Evolutionary conservation across 176 grass and related monocot genomes (phyloP).

Genomic region (Tuctoria greenei): DNA sequence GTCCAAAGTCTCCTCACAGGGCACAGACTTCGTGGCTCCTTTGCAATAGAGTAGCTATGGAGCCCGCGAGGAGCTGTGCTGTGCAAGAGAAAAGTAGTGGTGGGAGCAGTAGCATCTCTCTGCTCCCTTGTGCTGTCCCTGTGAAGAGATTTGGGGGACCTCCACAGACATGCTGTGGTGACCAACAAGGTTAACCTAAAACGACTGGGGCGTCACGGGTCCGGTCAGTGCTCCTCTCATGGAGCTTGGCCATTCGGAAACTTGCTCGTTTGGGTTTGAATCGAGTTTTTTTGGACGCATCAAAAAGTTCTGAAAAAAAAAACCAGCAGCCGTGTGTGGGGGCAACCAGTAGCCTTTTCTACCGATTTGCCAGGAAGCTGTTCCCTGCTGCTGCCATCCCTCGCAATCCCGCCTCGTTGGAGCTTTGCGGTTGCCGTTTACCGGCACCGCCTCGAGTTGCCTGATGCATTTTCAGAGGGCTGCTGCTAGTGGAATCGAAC

Average conservation of each 20-base stretch:
- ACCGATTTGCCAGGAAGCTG: not conserved
- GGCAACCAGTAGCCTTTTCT: not conserved
- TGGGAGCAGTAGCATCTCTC: too few relatives aligned
- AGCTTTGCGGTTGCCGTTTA: conserved; percentile 23
- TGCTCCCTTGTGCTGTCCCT: too few relatives aligned
- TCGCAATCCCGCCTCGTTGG: not conserved
- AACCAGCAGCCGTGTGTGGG: not conserved
- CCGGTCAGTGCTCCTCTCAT: too few relatives aligned
- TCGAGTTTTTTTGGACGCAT: not conserved
- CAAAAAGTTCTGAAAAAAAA: not conserved
- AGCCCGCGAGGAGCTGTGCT: too few relatives aligned
- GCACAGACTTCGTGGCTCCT: not conserved
- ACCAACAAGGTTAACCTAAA: too few relatives aligned
- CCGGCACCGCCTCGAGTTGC: not conserved
- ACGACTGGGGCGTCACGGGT: too few relatives aligned
- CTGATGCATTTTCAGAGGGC: not conserved
- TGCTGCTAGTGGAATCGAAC: too few relatives aligned
- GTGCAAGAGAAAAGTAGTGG: too few relatives aligned
- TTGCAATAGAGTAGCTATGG: not conserved
- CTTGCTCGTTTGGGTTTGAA: not conserved
- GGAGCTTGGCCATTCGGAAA: too few relatives aligned
- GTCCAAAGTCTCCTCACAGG: too few relatives aligned
- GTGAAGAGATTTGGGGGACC: too few relatives aligned
- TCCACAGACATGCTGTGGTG: too few relatives aligned
- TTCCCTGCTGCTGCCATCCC: not conserved